Evolutionary conservation across 169 alveolate genomes (phyloP).

Genomic region (Plasmodium vivax): DNA sequence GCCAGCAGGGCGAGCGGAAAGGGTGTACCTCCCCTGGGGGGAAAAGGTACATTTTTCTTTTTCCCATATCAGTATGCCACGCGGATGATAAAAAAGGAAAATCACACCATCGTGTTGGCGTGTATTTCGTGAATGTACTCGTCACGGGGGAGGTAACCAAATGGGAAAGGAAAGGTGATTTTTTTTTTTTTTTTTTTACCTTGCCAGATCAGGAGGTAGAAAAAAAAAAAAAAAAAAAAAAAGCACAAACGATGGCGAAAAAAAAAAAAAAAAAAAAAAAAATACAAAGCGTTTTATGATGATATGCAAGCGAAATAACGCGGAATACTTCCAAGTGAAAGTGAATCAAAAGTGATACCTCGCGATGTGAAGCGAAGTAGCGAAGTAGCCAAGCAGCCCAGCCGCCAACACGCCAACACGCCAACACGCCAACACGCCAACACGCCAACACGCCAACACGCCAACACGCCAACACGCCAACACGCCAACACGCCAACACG

Average conservation of each 20-base stretch:
- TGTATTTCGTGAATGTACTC: background rate
- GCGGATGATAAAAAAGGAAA: slow-evolving; percentile 13
- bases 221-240: background rate
- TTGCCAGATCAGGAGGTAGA: slow-evolving; percentile 75
- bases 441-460: background rate
- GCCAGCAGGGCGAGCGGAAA: background rate
- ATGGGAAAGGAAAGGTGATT: slow-evolving; percentile 16
- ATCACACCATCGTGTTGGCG: slow-evolving; percentile 1
- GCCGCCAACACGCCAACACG: background rate
- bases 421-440: too few relatives aligned
- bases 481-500: too few relatives aligned
- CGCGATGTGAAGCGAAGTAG: background rate
- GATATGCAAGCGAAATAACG: background rate
- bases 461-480: background rate
- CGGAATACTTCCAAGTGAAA: background rate
- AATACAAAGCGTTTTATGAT: background rate
- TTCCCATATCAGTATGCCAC: background rate
- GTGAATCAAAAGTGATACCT: background rate
- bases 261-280: background rate
- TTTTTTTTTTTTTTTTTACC: slow-evolving; percentile 75
- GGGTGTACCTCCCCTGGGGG: background rate
- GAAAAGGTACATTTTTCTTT: background rate
- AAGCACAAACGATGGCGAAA: background rate
- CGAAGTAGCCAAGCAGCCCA: background rate
- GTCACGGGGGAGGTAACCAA: background rate